phyloP scores from a whole-genome alignment of 129 eudicot species.

The Calendula officinalis region DNA sequence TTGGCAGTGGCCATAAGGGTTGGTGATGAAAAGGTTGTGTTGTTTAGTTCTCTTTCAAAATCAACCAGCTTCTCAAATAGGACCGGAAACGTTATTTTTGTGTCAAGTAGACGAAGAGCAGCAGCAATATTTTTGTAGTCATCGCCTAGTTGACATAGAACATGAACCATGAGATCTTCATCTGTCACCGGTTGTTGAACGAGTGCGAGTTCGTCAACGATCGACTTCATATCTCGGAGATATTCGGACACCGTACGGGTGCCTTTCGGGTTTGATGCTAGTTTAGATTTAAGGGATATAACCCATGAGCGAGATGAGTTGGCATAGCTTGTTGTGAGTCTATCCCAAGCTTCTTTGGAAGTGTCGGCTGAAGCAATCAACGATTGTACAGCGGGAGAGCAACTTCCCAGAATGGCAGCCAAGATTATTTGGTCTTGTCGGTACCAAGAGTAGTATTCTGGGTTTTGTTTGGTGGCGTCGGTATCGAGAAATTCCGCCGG shows the following conservation, averaged over 20 bases:
- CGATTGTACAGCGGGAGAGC: slow-evolving; percentile 14
- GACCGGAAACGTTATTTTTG: not conserved
- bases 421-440: slow-evolving; percentile 14
- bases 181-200: not conserved
- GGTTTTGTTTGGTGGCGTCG: slow-evolving; percentile 13
- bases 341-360: slow-evolving; percentile 7
- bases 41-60: slow-evolving; percentile 8
- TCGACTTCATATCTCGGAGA: too few relatives aligned
- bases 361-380: slow-evolving; percentile 18
- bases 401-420: slow-evolving; percentile 7
- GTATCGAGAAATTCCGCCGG: not conserved
- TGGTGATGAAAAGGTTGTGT: not conserved
- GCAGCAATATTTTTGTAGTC: not conserved
- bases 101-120: not conserved
- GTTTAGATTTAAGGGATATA: not conserved
- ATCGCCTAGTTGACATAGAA: slow-evolving; percentile 11
- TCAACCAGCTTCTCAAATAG: slow-evolving; percentile 10
- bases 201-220: too few relatives aligned
- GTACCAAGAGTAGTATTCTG: slow-evolving; percentile 3
- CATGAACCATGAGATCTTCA: slow-evolving; percentile 8
- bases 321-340: slow-evolving; percentile 7
- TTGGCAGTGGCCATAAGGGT: slow-evolving; percentile 12
- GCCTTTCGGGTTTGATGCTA: too few relatives aligned
- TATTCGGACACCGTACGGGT: too few relatives aligned
- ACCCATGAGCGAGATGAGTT: slow-evolving; percentile 14